phyloP scores from a whole-genome alignment of 768 basidiomycete genomes.

The Podaxis carcinomalis region DNA sequence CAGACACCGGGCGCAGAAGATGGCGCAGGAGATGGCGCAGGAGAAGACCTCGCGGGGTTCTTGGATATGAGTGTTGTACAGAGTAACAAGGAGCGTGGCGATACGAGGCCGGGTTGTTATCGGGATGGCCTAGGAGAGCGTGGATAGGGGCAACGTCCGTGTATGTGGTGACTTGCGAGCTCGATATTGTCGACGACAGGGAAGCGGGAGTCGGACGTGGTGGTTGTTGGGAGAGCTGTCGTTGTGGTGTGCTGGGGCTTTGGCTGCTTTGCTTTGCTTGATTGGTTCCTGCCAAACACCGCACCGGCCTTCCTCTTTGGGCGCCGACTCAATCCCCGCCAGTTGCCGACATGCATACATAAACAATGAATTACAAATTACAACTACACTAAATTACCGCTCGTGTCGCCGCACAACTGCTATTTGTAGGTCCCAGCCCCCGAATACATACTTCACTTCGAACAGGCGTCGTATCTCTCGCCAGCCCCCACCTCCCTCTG shows the following conservation, averaged over 20 bases:
- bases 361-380: constrained; percentile 8
- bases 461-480: constrained; percentile 79
- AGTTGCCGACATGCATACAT: constrained; percentile 13
- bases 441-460: constrained; percentile 76
- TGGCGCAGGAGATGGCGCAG: background rate
- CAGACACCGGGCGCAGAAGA: background rate
- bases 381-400: constrained; percentile 14
- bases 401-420: constrained; percentile 77
- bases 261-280: constrained; percentile 9
- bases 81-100: background rate
- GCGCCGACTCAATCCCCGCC: constrained; percentile 23
- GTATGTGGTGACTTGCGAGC: background rate
- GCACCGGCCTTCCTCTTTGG: constrained; percentile 8
- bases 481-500: constrained; percentile 62
- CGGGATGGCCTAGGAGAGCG: background rate
- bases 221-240: constrained; percentile 9
- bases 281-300: constrained; percentile 12
- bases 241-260: constrained; percentile 10
- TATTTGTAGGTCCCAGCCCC: constrained; percentile 87
- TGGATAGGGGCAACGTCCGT: background rate
- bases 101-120: background rate
- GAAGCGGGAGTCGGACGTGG: constrained; percentile 3
- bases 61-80: background rate
- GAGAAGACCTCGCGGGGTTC: background rate
- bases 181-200: constrained; percentile 4